Percentiles rank a stretch among this genome's conserved stretches.
These are phyloP conservation scores for Xylaria arbuscula DNA, from an alignment of 2,329 filamentous ascomycete genomes.

Conservation along the genomic window DNA sequence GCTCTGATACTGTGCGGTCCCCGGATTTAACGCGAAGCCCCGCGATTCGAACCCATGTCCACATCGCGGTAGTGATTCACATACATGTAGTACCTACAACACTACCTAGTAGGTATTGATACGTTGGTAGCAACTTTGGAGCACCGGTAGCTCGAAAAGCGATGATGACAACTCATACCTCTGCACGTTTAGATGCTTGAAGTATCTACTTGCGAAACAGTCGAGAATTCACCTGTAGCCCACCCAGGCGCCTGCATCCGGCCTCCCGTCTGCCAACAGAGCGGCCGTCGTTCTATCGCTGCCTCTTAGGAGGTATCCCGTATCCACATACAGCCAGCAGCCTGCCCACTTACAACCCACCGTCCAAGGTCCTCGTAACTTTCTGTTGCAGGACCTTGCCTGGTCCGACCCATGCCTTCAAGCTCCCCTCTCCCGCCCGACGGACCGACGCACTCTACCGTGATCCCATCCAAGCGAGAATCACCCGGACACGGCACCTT, in stretches of 20 bases:
- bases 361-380: conserved; percentile 44
- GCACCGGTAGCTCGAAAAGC: conserved; percentile 3
- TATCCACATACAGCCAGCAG: conserved; percentile 18
- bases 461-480: conserved; percentile 47
- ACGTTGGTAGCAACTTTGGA: background rate
- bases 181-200: background rate
- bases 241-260: background rate
- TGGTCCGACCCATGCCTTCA: conserved; percentile 48
- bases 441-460: conserved; percentile 42
- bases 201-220: background rate
- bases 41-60: conserved; percentile 13
- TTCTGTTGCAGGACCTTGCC: conserved; percentile 46
- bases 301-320: background rate
- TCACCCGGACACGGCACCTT: conserved; percentile 27
- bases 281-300: background rate
- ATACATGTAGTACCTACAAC: background rate
- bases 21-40: conserved; percentile 30
- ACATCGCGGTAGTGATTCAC: conserved; percentile 5
- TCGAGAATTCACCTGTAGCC: background rate
- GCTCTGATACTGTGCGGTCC: conserved; percentile 8
- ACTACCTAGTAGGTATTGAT: background rate
- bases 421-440: conserved; percentile 43
- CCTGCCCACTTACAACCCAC: conserved; percentile 16
- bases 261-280: background rate
- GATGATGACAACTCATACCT: conserved; percentile 8